phyloP scores from a whole-genome alignment of 1,139 yeast genomes.

The Zygoascus hellenicus region DNA sequence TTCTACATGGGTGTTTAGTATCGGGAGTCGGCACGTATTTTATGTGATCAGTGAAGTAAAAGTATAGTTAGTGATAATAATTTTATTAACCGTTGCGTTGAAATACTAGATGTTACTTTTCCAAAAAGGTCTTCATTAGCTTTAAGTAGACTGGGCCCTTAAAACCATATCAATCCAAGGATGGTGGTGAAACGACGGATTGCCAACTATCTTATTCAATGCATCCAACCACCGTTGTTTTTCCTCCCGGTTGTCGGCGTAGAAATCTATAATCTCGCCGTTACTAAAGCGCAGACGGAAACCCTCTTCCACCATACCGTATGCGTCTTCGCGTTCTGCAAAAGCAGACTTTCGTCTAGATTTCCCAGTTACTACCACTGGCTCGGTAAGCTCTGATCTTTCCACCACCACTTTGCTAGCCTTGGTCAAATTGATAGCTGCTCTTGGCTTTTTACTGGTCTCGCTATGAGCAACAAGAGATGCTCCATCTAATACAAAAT shows the following conservation, averaged over 20 bases:
- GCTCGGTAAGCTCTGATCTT: slow-evolving; percentile 23
- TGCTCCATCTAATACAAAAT: slow-evolving; percentile 53
- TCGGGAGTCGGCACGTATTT: too few species aligned
- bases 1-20: too few species aligned
- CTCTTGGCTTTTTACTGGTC: slow-evolving; percentile 55
- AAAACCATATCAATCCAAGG: slow-evolving; percentile 27
- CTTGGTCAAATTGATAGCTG: slow-evolving; percentile 62
- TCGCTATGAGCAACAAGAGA: slow-evolving; percentile 64
- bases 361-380: slow-evolving; percentile 23
- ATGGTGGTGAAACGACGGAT: slow-evolving; percentile 11
- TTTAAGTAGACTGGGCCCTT: background rate
- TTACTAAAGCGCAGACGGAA: slow-evolving; percentile 60
- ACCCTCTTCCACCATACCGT: slow-evolving; percentile 26
- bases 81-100: too few species aligned
- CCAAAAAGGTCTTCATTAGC: too few species aligned
- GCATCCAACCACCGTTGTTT: slow-evolving; percentile 46
- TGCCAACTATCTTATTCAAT: slow-evolving; percentile 22
- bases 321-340: slow-evolving; percentile 29
- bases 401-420: slow-evolving; percentile 42
- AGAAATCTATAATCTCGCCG: slow-evolving; percentile 64
- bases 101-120: too few species aligned
- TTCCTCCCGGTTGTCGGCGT: slow-evolving; percentile 51
- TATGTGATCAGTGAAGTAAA: too few species aligned
- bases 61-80: too few species aligned
- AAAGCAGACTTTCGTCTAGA: slow-evolving; percentile 29